Evolutionary conservation across 805 yeast genomes (phyloP).

Genomic region (Hanseniaspora osmophila): DNA sequence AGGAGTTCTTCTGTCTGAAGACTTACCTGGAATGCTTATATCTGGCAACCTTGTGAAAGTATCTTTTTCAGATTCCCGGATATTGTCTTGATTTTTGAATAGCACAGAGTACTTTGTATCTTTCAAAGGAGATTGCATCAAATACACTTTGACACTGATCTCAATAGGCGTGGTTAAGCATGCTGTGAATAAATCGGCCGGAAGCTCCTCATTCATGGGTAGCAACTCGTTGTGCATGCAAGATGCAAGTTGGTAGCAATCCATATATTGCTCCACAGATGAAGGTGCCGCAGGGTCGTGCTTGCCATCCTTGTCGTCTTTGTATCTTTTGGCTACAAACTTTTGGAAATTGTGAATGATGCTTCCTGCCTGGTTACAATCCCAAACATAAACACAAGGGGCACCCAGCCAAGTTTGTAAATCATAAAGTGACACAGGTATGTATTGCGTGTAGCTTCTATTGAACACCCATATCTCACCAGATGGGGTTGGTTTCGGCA

Average conservation of each 20-base stretch:
- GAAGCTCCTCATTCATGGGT: constrained; percentile 87
- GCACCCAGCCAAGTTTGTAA: constrained; percentile 96
- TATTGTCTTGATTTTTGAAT: constrained; percentile 22
- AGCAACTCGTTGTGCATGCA: constrained; percentile 74
- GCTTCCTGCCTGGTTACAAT: constrained; percentile 89
- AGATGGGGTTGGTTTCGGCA: constrained; percentile 88
- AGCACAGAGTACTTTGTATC: constrained; percentile 28
- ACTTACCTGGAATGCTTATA: constrained; percentile 71
- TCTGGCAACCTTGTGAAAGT: constrained; percentile 21
- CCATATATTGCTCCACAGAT: constrained; percentile 42
- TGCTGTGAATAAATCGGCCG: constrained; percentile 91
- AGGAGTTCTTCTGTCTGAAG: constrained; percentile 89
- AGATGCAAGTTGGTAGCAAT: constrained; percentile 87
- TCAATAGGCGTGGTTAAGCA: constrained; percentile 94
- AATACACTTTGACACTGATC: constrained; percentile 81
- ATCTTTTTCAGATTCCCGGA: constrained; percentile 10
- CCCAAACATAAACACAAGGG: constrained; percentile 89
- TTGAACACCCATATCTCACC: constrained; percentile 99
- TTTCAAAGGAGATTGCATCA: constrained; percentile 64
- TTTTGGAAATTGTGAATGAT: constrained; percentile 79
- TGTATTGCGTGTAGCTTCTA: constrained; percentile 91
- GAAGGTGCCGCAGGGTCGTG: constrained; percentile 30
- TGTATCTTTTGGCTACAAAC: constrained; percentile 79
- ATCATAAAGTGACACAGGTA: constrained; percentile 90
- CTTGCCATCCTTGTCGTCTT: constrained; percentile 58